A percentile compares a stretch with the other conserved stretches of the same genome.
Evolutionary conservation across 257 asterid species (phyloP).

Genomic region (Przewalskia tangutica): DNA sequence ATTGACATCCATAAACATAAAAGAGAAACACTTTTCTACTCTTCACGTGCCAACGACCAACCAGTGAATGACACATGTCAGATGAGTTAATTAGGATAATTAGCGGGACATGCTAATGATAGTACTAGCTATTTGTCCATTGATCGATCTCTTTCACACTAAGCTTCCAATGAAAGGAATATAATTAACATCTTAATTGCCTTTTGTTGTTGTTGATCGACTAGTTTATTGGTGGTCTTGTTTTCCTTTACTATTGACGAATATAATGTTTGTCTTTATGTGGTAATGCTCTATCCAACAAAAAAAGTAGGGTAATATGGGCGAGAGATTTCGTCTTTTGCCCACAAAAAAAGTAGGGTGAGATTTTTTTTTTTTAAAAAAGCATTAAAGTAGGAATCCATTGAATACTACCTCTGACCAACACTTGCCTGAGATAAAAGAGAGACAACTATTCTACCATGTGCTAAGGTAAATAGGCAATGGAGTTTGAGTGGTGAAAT

Average conservation of each 20-base stretch:
- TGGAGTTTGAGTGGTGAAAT: constrained; percentile 12
- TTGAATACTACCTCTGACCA: constrained; percentile 11
- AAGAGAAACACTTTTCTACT: constrained; percentile 16
- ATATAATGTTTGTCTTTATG: constrained; percentile 4
- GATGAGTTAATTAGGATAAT: constrained; percentile 25
- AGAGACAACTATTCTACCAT: constrained; percentile 2
- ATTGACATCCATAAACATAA: not conserved
- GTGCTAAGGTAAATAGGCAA: not conserved
- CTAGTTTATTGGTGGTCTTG: constrained; percentile 8
- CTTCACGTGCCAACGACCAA: constrained; percentile 46
- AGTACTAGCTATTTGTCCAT: not conserved
- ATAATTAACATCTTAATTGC: constrained; percentile 7
- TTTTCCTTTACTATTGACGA: not conserved
- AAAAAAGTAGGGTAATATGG: not conserved
- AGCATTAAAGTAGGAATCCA: not conserved
- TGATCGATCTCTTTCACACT: constrained; percentile 1
- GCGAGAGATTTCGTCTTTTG: too few species aligned
- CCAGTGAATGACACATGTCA: constrained; percentile 18
- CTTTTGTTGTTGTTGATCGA: not conserved
- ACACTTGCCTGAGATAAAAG: not conserved
- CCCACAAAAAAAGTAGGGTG: constrained; percentile 1
- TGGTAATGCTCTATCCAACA: not conserved
- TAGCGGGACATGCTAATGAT: not conserved
- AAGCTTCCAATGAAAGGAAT: constrained; percentile 4
- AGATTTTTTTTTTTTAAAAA: not conserved